Evolutionary conservation across 805 yeast species (phyloP), one percentile per base, ranked within the genome.

Genomic region (Starmera caribaea): DNA sequence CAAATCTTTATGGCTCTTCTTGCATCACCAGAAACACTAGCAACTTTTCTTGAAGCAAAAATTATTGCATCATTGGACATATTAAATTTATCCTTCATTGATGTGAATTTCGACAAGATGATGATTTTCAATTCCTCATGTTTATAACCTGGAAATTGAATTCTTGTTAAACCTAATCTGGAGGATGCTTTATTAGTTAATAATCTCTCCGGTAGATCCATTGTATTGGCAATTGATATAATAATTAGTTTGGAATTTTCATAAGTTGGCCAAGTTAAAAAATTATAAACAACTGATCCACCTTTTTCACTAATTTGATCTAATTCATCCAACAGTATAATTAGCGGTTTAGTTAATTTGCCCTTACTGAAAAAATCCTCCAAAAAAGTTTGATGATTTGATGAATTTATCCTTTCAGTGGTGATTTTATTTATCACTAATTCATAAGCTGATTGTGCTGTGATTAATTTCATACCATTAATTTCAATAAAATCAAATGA

Each of bases 21-120:
- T 1, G 97, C 98, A 66, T 92, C 99, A 42, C 99, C 98, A 56
- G 94, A 84, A 3, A 92, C 97, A 61, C 92, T 78, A 5, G 97
- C 96, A 34, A 92, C 94, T 58, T 88, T 89, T 60, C 97, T 73
- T 2, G 96, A 77, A 0, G 96, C 96, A 65, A 83, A 88, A 42
- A 82, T 90, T 46, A 89, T 75, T 0, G 98, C 96, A 54, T 84
- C 95, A 16, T 69, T 65, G 37, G 71, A 72, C 44, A 69, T 57
- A 35, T 55, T 53, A 44, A 56, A 51, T 26, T 62, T 53, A 55
- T 50, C 61, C 48, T 50, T 55, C 15, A 74, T 49, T 3, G 65
- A 62, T 30, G 75, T 79, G 33, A 92, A 66, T 43, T 96, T 66
- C 41, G 79, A 77, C 35, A 72, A 69, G 34, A 92, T 85, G 48